Base-by-base conservation (phyloP, 495 filamentous ascomycete genomes). In the Annulohypoxylon bovei region DNA sequence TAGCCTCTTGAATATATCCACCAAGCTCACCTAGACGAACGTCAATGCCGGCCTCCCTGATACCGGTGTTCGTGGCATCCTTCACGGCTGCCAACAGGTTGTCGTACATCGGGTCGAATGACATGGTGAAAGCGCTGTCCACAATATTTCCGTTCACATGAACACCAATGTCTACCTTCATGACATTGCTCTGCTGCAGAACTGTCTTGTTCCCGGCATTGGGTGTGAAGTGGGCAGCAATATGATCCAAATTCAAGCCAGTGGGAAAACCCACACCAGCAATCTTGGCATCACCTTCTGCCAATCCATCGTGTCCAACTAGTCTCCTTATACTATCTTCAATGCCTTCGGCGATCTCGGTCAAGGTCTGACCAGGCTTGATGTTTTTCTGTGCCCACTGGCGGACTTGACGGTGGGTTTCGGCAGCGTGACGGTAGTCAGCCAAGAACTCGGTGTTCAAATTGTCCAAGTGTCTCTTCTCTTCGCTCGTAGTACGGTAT, bases 81-180 rank as follows among this genome's bases (percentile, higher is more conserved):
- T 91, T 91, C 23, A 94, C 93, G 20, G 93, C 93, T 42, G 85
- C 88, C 14, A 97, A 84, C 14, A 97, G 84, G 65, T 90, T 91
- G 75, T 97, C 93, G 76, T 96, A 97, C 56, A 89, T 88, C 0
- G 89, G 92, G 75, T 97, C 91, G 70, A 93, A 95, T 16, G 93
- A 83, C 84, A 97, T 86, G 11, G 94, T 97, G 77, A 97, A 97
- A 4, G 94, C 94, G 78, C 91, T 94, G 81, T 97, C 94, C 25
- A 97, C 92, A 75, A 97, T 97, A 58, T 91, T 86, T 7, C 94
- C 94, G 75, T 94, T 95, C 73, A 97, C 87, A 69, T 97, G 94
- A 7, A 95, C 92, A 37, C 94, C 94, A 65, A 97, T 93, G 77
- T 97, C 94, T 44, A 97, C 91, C 77, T 94, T 97, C 91, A 97